A percentile compares a stretch with the other conserved stretches of the same genome.
phyloP scores from a whole-genome alignment of 768 basidiomycete species.

The Lactifluus pinguis region DNA sequence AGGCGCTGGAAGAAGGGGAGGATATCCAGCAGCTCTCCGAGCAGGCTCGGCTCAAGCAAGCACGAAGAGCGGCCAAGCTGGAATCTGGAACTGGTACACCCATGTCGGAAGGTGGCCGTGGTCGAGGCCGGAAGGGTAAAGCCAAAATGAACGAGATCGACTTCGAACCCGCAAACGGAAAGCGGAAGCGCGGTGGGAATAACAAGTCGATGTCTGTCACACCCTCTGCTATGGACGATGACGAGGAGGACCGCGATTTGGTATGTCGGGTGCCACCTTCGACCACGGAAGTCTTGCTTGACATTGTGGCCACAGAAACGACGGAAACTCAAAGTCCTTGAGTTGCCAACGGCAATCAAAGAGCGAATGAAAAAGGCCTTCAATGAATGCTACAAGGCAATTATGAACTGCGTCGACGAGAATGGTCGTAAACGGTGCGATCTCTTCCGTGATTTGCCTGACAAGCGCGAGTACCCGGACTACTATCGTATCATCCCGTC shows the following conservation, averaged over 20 bases:
- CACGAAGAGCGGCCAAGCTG: constrained; percentile 50
- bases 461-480: constrained; percentile 81
- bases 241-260: constrained; percentile 64
- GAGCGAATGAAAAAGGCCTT: constrained; percentile 83
- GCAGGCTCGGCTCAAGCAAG: constrained; percentile 51
- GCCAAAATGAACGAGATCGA: constrained; percentile 38
- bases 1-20: constrained; percentile 77
- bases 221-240: constrained; percentile 63
- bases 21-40: constrained; percentile 69
- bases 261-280: constrained; percentile 32
- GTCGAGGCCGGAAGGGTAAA: constrained; percentile 48
- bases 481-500: constrained; percentile 84
- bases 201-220: constrained; percentile 69
- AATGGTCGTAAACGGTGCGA: constrained; percentile 76
- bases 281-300: background rate
- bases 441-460: constrained; percentile 81
- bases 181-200: constrained; percentile 59
- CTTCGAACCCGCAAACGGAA: constrained; percentile 38
- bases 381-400: constrained; percentile 64
- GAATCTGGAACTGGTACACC: constrained; percentile 58
- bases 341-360: constrained; percentile 47
- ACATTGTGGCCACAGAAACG: constrained; percentile 52
- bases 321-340: constrained; percentile 62
- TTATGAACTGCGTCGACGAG: constrained; percentile 60
- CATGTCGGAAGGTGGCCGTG: constrained; percentile 45